These are phyloP conservation scores for Melanogaster broomeanus DNA, from an alignment of 768 basidiomycete genomes.

Conservation along the genomic window DNA sequence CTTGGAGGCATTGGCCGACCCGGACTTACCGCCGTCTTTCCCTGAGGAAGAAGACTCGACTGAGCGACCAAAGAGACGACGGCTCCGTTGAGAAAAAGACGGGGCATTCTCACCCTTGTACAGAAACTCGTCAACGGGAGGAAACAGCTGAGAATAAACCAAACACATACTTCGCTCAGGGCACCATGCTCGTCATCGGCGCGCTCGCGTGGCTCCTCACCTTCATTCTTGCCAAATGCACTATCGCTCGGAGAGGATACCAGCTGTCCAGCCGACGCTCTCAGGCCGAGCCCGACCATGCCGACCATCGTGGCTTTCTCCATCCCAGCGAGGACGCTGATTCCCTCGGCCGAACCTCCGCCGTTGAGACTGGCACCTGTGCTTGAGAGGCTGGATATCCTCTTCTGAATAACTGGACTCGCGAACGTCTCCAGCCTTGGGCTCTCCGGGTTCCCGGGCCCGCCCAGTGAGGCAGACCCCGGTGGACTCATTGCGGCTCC, in stretches of 20 bases:
- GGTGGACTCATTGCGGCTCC: slow-evolving; percentile 26
- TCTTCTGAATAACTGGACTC: slow-evolving; percentile 20
- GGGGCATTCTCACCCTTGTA: slow-evolving; percentile 53
- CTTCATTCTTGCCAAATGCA: slow-evolving; percentile 44
- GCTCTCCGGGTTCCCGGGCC: slow-evolving; percentile 35
- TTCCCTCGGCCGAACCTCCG: slow-evolving; percentile 20
- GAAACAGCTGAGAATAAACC: background rate
- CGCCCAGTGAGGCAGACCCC: slow-evolving; percentile 22
- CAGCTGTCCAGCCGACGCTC: slow-evolving; percentile 44
- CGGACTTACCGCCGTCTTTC: slow-evolving; percentile 38
- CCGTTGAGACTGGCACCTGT: slow-evolving; percentile 26
- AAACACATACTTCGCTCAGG: slow-evolving; percentile 66
- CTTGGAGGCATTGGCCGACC: slow-evolving; percentile 29
- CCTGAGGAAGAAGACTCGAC: slow-evolving; percentile 31
- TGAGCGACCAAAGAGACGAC: slow-evolving; percentile 65
- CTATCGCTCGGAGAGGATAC: slow-evolving; percentile 64
- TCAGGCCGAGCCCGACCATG: slow-evolving; percentile 27
- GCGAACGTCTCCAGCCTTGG: slow-evolving; percentile 20
- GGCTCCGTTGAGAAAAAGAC: slow-evolving; percentile 37
- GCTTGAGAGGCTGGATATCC: slow-evolving; percentile 30
- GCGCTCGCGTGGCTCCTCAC: slow-evolving; percentile 30
- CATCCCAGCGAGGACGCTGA: slow-evolving; percentile 15
- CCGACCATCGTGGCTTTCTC: slow-evolving; percentile 21
- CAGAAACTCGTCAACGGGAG: background rate
- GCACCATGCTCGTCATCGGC: slow-evolving; percentile 53